phyloP scores from a whole-genome alignment of 495 filamentous ascomycete genomes.

The Penicillium canariense region DNA sequence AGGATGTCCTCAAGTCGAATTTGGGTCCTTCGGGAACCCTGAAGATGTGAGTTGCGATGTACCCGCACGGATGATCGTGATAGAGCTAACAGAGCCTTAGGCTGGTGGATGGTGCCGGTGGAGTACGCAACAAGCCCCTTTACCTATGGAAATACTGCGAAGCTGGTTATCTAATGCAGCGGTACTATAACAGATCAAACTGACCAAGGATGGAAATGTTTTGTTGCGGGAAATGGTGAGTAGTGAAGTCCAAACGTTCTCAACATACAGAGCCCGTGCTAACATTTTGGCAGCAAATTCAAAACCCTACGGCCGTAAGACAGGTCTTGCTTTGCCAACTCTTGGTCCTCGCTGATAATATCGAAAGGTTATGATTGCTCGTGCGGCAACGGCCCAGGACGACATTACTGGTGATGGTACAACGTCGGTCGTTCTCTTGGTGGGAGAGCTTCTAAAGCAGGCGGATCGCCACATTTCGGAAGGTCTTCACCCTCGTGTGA shows the following conservation, averaged over 20 bases:
- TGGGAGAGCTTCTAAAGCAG: constrained; percentile 97
- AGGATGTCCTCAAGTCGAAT: constrained; percentile 96
- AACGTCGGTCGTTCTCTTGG: constrained; percentile 90
- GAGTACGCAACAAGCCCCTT: constrained; percentile 55
- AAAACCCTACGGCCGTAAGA: constrained; percentile 81
- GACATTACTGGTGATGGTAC: constrained; percentile 98
- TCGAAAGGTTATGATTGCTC: constrained; percentile 88
- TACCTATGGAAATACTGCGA: constrained; percentile 8
- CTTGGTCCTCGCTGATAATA: constrained; percentile 25
- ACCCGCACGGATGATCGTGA: background rate
- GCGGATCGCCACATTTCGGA: constrained; percentile 92
- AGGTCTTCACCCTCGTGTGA: constrained; percentile 90
- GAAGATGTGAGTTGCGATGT: constrained; percentile 71
- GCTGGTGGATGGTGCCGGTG: constrained; percentile 93
- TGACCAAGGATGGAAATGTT: constrained; percentile 98
- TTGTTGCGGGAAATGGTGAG: constrained; percentile 92
- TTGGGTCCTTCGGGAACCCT: constrained; percentile 90
- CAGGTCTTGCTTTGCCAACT: constrained; percentile 10
- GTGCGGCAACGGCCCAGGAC: constrained; percentile 96
- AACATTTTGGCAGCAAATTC: constrained; percentile 59
- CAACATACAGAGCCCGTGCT: constrained; percentile 21
- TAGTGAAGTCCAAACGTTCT: background rate
- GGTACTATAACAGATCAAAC: constrained; percentile 71
- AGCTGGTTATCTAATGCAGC: constrained; percentile 14
- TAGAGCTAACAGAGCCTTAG: constrained; percentile 47